Conservation (phyloP, 2,329 filamentous ascomycete genomes). For the Curvularia sp. region DNA sequence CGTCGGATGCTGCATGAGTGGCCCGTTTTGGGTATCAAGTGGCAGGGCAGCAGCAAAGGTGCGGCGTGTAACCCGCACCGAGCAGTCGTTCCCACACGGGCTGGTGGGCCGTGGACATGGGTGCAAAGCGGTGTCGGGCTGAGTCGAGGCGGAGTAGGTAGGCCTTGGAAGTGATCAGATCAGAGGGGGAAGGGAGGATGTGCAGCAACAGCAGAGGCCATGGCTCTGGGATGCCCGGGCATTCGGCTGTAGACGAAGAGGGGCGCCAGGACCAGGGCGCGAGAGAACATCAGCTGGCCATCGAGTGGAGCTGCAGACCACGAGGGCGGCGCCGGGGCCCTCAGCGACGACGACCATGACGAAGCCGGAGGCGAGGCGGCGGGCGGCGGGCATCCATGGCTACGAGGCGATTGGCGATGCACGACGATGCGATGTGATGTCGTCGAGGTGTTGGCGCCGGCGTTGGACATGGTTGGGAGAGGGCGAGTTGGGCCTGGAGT, state of each 20-base stretch:
- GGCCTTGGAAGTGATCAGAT: constrained; percentile 6
- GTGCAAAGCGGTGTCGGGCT: constrained; percentile 26
- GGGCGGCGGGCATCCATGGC: not conserved
- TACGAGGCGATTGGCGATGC: constrained; percentile 3
- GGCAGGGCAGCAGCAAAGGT: constrained; percentile 20
- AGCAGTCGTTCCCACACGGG: constrained; percentile 34
- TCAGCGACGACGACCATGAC: constrained; percentile 26
- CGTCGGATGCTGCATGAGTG: constrained; percentile 41
- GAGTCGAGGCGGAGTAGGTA: constrained; percentile 6
- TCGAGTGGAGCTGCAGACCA: constrained; percentile 21
- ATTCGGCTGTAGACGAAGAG: constrained; percentile 20
- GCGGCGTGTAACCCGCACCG: constrained; percentile 35
- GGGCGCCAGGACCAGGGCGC: constrained; percentile 25
- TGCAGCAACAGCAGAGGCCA: constrained; percentile 13
- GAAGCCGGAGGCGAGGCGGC: constrained; percentile 27
- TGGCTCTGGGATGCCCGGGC: constrained; percentile 17
- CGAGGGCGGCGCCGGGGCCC: constrained; percentile 27
- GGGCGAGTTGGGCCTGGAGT: not conserved
- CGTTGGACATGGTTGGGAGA: not conserved
- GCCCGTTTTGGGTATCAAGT: constrained; percentile 37
- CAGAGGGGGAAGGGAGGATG: not conserved
- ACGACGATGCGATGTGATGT: not conserved
- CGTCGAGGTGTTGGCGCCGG: constrained; percentile 1
- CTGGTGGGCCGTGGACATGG: constrained; percentile 25
- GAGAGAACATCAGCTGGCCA: constrained; percentile 33